Evolutionary conservation across 345 rosid species (phyloP), one percentile per base, ranked within the genome.

Genomic region (Linum usitatissimum): DNA sequence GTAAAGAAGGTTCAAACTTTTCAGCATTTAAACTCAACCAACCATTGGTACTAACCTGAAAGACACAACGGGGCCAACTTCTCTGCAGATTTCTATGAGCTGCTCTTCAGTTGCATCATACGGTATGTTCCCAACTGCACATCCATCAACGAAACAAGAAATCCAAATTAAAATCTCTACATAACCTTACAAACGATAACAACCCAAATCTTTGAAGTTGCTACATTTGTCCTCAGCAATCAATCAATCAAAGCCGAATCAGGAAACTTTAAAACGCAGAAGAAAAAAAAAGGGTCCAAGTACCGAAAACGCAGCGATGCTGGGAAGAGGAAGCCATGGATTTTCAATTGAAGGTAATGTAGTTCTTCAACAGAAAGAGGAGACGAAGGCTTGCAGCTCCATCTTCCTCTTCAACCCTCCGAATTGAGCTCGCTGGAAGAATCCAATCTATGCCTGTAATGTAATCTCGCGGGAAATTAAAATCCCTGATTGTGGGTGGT

Each of bases 301-400:
- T 76, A 90, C 99, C 97, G 57, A 93, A 90, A 75, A 93, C 99
- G 84, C 97, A 93, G 74, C 99, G 94, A 60, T 87, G 94, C 77
- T 90, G 96, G 66, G 96, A 79, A 69, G 97, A 64, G 65, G 76
- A 63, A 23, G 98, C 98, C 97, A 91, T 88, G 80, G 68, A 70
- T 69, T 30, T 45, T 4, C 28, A 23, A 23, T 23, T 23, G 28
- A 23, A 23, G 28, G 28, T 23, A 23, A 23, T 23, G 28, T 23
- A 23, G 28, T 23, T 0, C 14, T 15, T 15, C 51, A 3, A 45
- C 38, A 34, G 38, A 45, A 45, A 45, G 15, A 45, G 10, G 51
- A 45, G 51, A 15, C 14, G 51, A 45, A 40, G 51, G 15, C 15
- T 9, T 45, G 51, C 51, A 10, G 51, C 51, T 45, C 51, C 51